Evolutionary conservation across 1,284 basidiomycete genomes (phyloP).

Genomic region (Earliella scabrosa): DNA sequence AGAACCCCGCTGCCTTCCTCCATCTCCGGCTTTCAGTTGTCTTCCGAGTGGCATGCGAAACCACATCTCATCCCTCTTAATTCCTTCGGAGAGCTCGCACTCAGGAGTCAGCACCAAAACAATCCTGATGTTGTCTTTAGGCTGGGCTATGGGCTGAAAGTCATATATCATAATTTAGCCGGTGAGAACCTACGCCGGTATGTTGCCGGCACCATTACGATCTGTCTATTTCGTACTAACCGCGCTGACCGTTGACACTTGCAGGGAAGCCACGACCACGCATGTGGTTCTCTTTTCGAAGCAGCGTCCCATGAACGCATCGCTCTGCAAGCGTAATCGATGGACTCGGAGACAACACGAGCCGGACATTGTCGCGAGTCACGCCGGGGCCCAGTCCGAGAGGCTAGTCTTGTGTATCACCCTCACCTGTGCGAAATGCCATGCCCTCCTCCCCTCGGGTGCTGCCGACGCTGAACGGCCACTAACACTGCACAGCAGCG

Average conservation of each 20-base stretch:
- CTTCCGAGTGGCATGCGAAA: no score
- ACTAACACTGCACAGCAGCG: no score
- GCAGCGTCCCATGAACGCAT: not conserved
- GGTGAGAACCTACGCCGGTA: not conserved
- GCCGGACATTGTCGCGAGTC: no score
- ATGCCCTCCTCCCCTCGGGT: no score
- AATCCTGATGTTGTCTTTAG: not conserved
- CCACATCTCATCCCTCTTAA: no score
- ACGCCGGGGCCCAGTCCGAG: no score
- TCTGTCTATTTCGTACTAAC: not conserved
- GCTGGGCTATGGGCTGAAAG: not conserved
- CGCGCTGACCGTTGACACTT: not conserved
- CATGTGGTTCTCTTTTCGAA: not conserved
- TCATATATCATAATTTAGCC: not conserved
- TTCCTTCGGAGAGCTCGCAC: no score
- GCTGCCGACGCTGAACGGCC: no score
- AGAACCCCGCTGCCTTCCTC: no score
- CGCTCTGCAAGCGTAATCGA: not conserved
- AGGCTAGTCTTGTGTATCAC: no score
- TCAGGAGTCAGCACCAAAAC: not conserved
- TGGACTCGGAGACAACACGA: not conserved
- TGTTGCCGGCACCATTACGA: not conserved
- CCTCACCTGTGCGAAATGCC: no score
- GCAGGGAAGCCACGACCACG: not conserved
- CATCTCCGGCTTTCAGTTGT: no score